Evolutionary conservation across 2,329 filamentous ascomycete genomes (phyloP).

Genomic region (Trichophaea hybrida): DNA sequence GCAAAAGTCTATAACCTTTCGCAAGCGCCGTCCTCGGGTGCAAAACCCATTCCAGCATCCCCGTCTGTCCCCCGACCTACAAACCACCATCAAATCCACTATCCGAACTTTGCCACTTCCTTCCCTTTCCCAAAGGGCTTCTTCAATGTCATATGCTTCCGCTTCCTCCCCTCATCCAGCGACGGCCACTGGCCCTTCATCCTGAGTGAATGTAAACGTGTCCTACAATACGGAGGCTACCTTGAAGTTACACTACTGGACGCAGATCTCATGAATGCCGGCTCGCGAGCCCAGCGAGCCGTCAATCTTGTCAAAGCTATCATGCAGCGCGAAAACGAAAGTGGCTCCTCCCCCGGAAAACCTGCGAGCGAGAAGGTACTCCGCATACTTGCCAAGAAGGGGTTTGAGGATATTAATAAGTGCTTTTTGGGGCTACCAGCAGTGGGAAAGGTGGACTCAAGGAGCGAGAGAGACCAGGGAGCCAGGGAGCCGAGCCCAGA

Average conservation of each 20-base stretch:
- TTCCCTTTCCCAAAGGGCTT: conserved; percentile 65
- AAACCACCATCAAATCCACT: conserved; percentile 64
- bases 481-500: not conserved
- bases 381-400: conserved; percentile 50
- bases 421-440: conserved; percentile 68
- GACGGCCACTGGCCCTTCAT: conserved; percentile 56
- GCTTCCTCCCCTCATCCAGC: conserved; percentile 57
- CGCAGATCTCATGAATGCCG: conserved; percentile 71
- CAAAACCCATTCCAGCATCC: conserved; percentile 32
- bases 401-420: conserved; percentile 58
- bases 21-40: conserved; percentile 33
- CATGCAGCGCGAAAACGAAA: conserved; percentile 44
- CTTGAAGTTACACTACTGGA: conserved; percentile 69
- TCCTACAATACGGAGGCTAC: conserved; percentile 62
- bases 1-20: conserved; percentile 66
- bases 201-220: conserved; percentile 59
- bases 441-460: conserved; percentile 33
- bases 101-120: conserved; percentile 45
- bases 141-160: conserved; percentile 61
- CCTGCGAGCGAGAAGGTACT: conserved; percentile 44
- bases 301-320: conserved; percentile 61
- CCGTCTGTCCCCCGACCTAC: conserved; percentile 37
- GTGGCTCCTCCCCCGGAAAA: conserved; percentile 42
- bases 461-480: not conserved
- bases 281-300: conserved; percentile 51